Evolutionary conservation across 2,329 filamentous ascomycete genomes (phyloP).

Genomic region (Tricladium varicosporioides): DNA sequence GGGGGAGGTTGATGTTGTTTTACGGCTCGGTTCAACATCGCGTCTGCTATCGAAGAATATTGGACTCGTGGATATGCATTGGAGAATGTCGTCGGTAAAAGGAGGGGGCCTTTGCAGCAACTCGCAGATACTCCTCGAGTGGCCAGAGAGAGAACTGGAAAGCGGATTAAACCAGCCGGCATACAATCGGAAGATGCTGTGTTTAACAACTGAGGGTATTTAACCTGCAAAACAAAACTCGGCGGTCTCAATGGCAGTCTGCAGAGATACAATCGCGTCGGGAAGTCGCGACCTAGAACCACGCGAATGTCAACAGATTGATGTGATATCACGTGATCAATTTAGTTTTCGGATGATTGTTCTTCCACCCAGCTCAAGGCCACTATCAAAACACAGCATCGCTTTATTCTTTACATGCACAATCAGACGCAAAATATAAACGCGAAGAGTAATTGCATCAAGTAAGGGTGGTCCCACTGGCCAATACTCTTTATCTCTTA

Average conservation of each 20-base stretch:
- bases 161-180: conserved; percentile 27
- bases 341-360: not conserved
- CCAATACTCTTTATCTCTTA: no score
- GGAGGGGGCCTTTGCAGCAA: conserved; percentile 27
- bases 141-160: conserved; percentile 28
- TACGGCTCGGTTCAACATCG: conserved; percentile 35
- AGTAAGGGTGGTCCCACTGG: no score
- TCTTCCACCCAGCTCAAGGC: not conserved
- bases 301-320: not conserved
- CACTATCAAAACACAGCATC: not conserved
- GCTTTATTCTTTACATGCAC: no score
- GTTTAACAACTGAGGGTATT: conserved; percentile 16
- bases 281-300: conserved; percentile 9
- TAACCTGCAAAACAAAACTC: conserved; percentile 9
- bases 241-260: conserved; percentile 1
- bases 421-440: no score
- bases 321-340: conserved; percentile 5
- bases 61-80: conserved; percentile 21
- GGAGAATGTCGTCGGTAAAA: conserved; percentile 8
- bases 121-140: conserved; percentile 26
- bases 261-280: conserved; percentile 8
- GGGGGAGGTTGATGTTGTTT: conserved; percentile 22
- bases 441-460: no score
- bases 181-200: conserved; percentile 29
- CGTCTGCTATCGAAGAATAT: conserved; percentile 33